Conservation (phyloP, 306 rosid genomes). For the Vigna radiata region DNA sequence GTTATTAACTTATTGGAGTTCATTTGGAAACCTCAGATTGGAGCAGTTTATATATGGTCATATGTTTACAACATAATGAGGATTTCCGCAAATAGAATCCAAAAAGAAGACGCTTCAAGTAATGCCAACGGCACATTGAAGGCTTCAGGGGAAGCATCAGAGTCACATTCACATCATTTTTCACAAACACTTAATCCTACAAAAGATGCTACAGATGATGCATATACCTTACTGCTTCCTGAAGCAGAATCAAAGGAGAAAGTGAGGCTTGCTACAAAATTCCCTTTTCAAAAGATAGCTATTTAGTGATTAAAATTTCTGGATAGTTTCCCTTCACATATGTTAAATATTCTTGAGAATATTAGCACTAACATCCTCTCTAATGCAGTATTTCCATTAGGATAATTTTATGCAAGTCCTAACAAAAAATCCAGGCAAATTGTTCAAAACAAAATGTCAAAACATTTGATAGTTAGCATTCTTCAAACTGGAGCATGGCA, state of each 20-base stretch:
- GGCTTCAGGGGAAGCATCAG: constrained; percentile 41
- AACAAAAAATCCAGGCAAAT: background rate
- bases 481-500: background rate
- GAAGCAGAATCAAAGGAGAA: constrained; percentile 42
- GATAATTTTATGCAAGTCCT: background rate
- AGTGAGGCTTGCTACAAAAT: constrained; percentile 41
- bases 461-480: background rate
- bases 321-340: background rate
- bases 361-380: background rate
- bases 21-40: constrained; percentile 56
- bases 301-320: background rate
- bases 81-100: constrained; percentile 52
- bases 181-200: constrained; percentile 53
- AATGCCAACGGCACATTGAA: constrained; percentile 33
- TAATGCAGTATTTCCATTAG: background rate
- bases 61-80: constrained; percentile 83
- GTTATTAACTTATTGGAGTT: background rate
- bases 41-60: constrained; percentile 79
- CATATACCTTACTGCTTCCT: constrained; percentile 56
- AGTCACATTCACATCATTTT: constrained; percentile 38
- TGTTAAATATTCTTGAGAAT: no score
- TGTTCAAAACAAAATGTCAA: background rate
- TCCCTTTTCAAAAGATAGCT: background rate
- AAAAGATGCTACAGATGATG: constrained; percentile 46
- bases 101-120: constrained; percentile 20